phyloP scores from a whole-genome alignment of 176 grass and related monocot genomes.

The Zizania latifolia region DNA sequence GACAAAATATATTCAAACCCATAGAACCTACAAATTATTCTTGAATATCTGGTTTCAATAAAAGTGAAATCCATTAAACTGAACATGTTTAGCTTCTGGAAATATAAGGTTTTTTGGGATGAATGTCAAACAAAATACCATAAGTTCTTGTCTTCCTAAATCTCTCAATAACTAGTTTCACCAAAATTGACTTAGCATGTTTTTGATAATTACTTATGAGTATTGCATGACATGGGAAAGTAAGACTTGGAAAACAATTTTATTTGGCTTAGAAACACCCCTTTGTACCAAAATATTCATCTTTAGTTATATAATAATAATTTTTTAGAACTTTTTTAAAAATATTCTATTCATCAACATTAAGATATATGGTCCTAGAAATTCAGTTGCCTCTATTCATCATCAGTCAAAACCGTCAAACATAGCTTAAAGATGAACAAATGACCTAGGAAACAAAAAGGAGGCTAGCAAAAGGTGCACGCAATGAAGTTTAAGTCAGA shows the following conservation, averaged over 20 bases:
- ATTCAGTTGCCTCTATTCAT: not conserved
- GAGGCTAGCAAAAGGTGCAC: slow-evolving; percentile 20
- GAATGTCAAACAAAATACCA: too few relatives aligned
- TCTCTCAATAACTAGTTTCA: not conserved
- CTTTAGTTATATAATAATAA: not conserved
- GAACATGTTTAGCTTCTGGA: too few relatives aligned
- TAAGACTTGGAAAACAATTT: not conserved
- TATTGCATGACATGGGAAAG: not conserved
- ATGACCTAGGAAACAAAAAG: not conserved
- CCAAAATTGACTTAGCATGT: not conserved
- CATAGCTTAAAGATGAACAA: not conserved
- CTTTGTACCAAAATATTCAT: not conserved
- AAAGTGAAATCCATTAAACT: too few relatives aligned
- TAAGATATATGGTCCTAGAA: not conserved
- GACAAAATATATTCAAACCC: too few relatives aligned
- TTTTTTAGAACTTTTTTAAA: not conserved
- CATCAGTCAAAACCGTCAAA: not conserved
- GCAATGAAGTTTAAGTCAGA: slow-evolving; percentile 55
- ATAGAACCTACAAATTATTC: too few relatives aligned
- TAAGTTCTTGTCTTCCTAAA: too few relatives aligned
- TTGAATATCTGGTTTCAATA: too few relatives aligned
- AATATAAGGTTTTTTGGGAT: too few relatives aligned
- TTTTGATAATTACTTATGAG: not conserved
- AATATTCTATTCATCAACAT: not conserved
- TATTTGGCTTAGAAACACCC: too few relatives aligned